These are phyloP conservation scores for Cryptococcus deneoformans DNA, from an alignment of 1,284 basidiomycete genomes.

Conservation along the genomic window DNA sequence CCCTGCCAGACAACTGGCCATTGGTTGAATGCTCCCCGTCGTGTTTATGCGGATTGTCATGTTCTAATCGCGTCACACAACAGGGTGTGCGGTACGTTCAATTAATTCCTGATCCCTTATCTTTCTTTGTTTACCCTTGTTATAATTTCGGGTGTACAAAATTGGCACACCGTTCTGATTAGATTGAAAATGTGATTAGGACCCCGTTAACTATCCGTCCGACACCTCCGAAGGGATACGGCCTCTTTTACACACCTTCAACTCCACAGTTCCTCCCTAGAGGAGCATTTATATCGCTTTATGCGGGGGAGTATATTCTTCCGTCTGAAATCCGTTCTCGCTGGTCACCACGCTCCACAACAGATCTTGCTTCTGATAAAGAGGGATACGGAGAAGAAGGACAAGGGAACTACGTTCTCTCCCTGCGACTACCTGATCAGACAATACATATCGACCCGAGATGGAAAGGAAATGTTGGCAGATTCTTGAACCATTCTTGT, in stretches of 20 bases:
- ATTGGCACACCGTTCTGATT: too few relatives aligned
- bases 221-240: constrained; percentile 11
- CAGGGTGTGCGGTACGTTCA: constrained; percentile 23
- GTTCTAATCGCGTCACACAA: constrained; percentile 28
- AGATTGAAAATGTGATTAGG: too few relatives aligned
- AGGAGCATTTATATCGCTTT: constrained; percentile 32
- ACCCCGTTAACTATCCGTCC: constrained; percentile 9
- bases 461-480: constrained; percentile 26
- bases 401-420: constrained; percentile 33
- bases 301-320: constrained; percentile 34
- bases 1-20: constrained; percentile 23
- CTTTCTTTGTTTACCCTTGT: too few relatives aligned
- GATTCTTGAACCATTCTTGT: constrained; percentile 38
- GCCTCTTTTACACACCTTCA: constrained; percentile 19
- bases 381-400: not conserved
- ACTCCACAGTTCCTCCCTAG: not conserved
- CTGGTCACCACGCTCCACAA: constrained; percentile 12
- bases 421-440: constrained; percentile 16
- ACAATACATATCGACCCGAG: constrained; percentile 32
- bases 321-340: constrained; percentile 20
- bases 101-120: too few relatives aligned
- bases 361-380: not conserved
- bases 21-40: constrained; percentile 26
- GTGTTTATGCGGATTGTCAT: constrained; percentile 19
- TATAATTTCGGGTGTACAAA: too few relatives aligned